These are phyloP conservation scores for Rhizomucor miehei DNA, from an alignment of 371 early-diverging fungal species.

Conservation along the genomic window DNA sequence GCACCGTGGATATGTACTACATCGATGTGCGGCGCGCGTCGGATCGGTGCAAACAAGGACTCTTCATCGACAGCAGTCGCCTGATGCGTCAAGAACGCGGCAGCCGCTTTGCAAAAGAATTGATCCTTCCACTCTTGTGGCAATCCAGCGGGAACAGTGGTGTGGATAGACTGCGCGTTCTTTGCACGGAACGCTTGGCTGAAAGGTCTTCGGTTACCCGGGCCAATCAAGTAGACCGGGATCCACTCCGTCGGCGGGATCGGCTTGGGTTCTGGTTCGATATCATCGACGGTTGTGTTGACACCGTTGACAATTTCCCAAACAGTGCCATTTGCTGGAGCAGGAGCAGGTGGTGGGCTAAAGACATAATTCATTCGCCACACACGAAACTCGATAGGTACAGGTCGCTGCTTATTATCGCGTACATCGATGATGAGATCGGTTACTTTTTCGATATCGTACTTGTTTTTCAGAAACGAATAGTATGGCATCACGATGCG, in stretches of 20 bases:
- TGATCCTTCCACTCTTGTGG: constrained; percentile 66
- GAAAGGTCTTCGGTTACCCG: constrained; percentile 44
- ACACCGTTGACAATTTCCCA: constrained; percentile 12
- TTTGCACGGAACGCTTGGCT: constrained; percentile 46
- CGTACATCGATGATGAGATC: constrained; percentile 43
- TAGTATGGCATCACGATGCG: constrained; percentile 60
- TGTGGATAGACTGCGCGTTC: constrained; percentile 48
- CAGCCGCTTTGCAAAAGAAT: constrained; percentile 60
- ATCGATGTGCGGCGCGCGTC: constrained; percentile 39
- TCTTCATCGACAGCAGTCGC: constrained; percentile 49
- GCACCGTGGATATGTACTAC: constrained; percentile 66
- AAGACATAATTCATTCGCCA: constrained; percentile 26
- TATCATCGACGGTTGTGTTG: constrained; percentile 9
- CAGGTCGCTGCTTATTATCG: constrained; percentile 29
- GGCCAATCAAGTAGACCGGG: constrained; percentile 57
- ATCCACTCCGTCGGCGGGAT: constrained; percentile 16
- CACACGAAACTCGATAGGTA: constrained; percentile 44
- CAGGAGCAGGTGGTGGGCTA: constrained; percentile 7
- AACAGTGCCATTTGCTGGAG: constrained; percentile 4
- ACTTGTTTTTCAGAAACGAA: constrained; percentile 43
- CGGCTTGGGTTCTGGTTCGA: constrained; percentile 14
- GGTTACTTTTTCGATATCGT: constrained; percentile 27
- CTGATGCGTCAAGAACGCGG: constrained; percentile 50
- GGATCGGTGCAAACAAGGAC: constrained; percentile 50
- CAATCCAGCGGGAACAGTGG: constrained; percentile 39